These are phyloP conservation scores for Boechera divaricarpa DNA, from an alignment of 345 rosid genomes.

Conservation along the genomic window DNA sequence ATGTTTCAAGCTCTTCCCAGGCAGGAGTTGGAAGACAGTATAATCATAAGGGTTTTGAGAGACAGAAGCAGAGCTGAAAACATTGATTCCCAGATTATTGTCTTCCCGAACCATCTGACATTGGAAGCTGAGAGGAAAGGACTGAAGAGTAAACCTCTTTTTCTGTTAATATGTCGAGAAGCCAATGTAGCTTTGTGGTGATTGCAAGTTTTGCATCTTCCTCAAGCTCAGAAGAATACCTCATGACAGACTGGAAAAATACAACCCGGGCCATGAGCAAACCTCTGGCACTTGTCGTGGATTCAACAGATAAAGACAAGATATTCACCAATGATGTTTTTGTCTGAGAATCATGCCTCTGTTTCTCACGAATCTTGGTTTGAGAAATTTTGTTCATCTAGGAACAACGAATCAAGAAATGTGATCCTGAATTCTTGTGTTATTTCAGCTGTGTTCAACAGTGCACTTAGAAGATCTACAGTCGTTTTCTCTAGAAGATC, in stretches of 20 bases:
- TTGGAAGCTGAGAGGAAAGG: constrained; percentile 70
- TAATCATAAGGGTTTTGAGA: constrained; percentile 74
- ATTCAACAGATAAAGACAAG: constrained; percentile 54
- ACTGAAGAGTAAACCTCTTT: constrained; percentile 70
- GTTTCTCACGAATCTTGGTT: constrained; percentile 40
- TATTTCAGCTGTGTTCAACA: constrained; percentile 65
- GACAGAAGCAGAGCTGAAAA: constrained; percentile 66
- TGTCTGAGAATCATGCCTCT: constrained; percentile 35
- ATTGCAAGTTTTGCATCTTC: constrained; percentile 58
- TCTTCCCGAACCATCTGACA: constrained; percentile 58
- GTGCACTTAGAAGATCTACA: constrained; percentile 61
- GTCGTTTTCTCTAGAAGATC: constrained; percentile 82
- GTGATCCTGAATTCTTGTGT: constrained; percentile 60
- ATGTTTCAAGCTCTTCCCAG: constrained; percentile 68
- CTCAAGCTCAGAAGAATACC: constrained; percentile 57
- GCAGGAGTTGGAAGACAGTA: constrained; percentile 64
- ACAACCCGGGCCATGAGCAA: constrained; percentile 61
- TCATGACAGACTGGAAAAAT: constrained; percentile 61
- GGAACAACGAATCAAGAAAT: constrained; percentile 69
- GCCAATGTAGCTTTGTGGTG: constrained; percentile 69
- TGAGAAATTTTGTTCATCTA: constrained; percentile 41
- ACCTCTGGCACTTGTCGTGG: constrained; percentile 45
- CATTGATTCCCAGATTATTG: constrained; percentile 68
- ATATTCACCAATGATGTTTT: constrained; percentile 52
- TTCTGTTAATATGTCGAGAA: constrained; percentile 58